These are phyloP conservation scores for Penicillium psychrosexuale DNA, from an alignment of 2,329 filamentous ascomycete species.

Conservation along the genomic window DNA sequence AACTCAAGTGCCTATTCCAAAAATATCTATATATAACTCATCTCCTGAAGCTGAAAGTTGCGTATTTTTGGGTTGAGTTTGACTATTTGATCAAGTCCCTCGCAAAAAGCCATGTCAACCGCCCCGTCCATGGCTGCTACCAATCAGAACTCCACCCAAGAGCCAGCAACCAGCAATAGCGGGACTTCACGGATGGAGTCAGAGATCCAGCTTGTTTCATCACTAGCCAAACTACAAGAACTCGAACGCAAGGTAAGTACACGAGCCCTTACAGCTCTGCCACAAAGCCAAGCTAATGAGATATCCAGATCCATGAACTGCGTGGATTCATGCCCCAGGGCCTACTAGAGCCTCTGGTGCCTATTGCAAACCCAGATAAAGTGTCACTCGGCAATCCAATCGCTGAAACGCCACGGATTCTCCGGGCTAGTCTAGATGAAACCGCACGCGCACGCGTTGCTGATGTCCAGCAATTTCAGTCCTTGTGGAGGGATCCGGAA, in stretches of 20 bases:
- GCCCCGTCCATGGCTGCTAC: background rate
- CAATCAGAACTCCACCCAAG: slow-evolving; percentile 2
- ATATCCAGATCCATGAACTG: slow-evolving; percentile 41
- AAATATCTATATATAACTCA: background rate
- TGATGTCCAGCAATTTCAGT: slow-evolving; percentile 40
- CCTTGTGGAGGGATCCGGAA: slow-evolving; percentile 41
- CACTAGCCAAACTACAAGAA: slow-evolving; percentile 41
- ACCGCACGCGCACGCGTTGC: slow-evolving; percentile 36
- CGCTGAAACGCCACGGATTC: slow-evolving; percentile 34
- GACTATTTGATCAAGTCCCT: background rate
- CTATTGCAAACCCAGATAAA: slow-evolving; percentile 36
- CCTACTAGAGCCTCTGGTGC: slow-evolving; percentile 39
- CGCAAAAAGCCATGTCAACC: background rate
- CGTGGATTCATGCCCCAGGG: slow-evolving; percentile 43
- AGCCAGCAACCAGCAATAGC: background rate
- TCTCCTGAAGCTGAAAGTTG: background rate
- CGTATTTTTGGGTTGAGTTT: background rate
- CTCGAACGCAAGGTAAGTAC: slow-evolving; percentile 33
- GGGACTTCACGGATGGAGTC: slow-evolving; percentile 20
- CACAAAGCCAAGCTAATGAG: slow-evolving; percentile 7
- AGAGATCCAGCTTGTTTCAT: slow-evolving; percentile 40
- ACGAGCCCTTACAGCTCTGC: background rate
- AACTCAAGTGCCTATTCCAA: background rate
- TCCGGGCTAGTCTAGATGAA: slow-evolving; percentile 36
- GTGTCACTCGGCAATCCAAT: slow-evolving; percentile 17